Conservation (phyloP, 495 filamentous ascomycete species). For the Penicillium roqueforti region DNA sequence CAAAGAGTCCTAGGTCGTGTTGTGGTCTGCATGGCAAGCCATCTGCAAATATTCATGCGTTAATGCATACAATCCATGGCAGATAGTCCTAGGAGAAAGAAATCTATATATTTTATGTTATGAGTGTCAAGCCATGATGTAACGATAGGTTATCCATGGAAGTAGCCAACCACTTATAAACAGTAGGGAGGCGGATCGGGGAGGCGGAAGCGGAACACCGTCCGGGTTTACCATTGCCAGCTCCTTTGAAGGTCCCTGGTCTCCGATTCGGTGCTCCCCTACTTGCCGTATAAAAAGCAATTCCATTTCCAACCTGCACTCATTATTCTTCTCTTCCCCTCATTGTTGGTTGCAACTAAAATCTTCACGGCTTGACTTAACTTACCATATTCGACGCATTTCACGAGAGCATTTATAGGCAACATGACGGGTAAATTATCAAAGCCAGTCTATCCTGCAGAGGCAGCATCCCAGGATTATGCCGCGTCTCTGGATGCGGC, state of each 20-base stretch:
- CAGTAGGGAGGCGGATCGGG: constrained; percentile 18
- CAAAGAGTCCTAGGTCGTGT: not conserved
- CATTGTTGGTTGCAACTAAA: not conserved
- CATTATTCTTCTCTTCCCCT: not conserved
- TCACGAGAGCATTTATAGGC: constrained; percentile 8
- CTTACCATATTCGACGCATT: not conserved
- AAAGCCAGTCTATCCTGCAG: constrained; percentile 35
- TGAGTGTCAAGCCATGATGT: not conserved
- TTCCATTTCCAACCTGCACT: not conserved
- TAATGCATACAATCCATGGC: not conserved
- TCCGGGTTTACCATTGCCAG: constrained; percentile 17
- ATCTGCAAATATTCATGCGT: not conserved
- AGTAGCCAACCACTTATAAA: not conserved
- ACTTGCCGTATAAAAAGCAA: not conserved
- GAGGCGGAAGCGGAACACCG: constrained; percentile 26
- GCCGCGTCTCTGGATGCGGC: constrained; percentile 61
- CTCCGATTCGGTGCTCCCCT: not conserved
- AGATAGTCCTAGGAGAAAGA: not conserved
- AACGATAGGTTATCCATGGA: not conserved
- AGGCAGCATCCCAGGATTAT: constrained; percentile 47
- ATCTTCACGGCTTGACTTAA: not conserved
- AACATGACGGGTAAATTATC: constrained; percentile 17
- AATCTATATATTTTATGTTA: not conserved
- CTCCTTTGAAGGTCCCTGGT: not conserved
- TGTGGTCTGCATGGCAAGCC: not conserved